Evolutionary conservation across 306 rosid genomes (phyloP).

Genomic region (Rosa lucieae): DNA sequence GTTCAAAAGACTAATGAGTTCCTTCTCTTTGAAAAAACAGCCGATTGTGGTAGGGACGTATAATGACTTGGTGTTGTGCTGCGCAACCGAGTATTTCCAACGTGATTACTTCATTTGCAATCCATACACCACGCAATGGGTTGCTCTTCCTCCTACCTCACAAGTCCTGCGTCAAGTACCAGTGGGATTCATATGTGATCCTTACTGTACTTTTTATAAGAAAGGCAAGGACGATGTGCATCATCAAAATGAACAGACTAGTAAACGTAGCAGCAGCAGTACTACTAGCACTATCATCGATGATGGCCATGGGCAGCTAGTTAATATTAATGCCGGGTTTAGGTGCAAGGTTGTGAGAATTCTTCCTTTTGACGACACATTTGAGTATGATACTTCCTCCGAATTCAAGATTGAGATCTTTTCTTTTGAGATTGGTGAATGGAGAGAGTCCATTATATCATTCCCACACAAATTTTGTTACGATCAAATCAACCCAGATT

Average conservation of each 20-base stretch:
- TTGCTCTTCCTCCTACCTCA: background rate
- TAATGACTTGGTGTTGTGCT: background rate
- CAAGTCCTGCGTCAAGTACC: too few relatives aligned
- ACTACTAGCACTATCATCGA: too few relatives aligned
- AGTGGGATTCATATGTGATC: too few relatives aligned
- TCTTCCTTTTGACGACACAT: background rate
- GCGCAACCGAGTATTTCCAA: background rate
- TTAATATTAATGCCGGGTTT: too few relatives aligned
- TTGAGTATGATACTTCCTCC: background rate
- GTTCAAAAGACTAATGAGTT: too few relatives aligned
- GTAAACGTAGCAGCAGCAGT: too few relatives aligned
- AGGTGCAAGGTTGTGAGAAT: background rate
- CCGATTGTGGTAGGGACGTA: background rate
- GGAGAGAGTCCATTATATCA: background rate
- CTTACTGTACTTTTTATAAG: too few relatives aligned
- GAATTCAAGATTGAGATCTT: background rate
- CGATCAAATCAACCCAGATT: too few relatives aligned
- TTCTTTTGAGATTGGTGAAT: background rate
- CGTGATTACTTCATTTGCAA: background rate
- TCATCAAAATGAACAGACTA: too few relatives aligned
- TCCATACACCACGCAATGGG: background rate
- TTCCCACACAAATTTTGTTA: background rate
- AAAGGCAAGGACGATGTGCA: too few relatives aligned
- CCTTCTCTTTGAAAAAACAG: background rate
- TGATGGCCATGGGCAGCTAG: background rate